Evolutionary conservation across 1,284 basidiomycete genomes (phyloP).

Genomic region (Veloporphyrellus conicus): DNA sequence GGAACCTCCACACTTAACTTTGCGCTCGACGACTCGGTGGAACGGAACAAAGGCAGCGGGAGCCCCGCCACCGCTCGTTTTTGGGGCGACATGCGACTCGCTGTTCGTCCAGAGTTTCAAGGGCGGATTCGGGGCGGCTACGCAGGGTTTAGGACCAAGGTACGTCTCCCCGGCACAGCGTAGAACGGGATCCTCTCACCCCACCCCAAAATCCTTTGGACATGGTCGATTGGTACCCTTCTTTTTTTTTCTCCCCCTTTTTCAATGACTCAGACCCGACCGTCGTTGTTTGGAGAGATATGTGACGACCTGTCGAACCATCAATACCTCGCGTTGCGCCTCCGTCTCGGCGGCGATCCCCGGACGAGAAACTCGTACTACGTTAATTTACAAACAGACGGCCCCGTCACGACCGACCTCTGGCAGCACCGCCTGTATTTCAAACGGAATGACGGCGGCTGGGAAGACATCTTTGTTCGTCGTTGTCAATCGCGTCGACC

Average conservation of each 20-base stretch:
- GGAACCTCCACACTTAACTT: constrained; percentile 75
- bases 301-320: constrained; percentile 78
- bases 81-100: constrained; percentile 70
- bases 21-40: constrained; percentile 51
- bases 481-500: neutral
- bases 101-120: constrained; percentile 57
- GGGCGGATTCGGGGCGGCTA: constrained; percentile 70
- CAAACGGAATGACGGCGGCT: constrained; percentile 61
- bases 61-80: constrained; percentile 57
- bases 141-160: constrained; percentile 81
- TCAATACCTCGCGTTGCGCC: constrained; percentile 71
- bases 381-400: constrained; percentile 85
- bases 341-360: constrained; percentile 68
- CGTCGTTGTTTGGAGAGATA: constrained; percentile 79
- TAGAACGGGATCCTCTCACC: too few relatives aligned
- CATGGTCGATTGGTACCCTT: too few relatives aligned
- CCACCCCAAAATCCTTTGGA: too few relatives aligned
- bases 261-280: too few relatives aligned
- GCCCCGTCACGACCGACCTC: constrained; percentile 72
- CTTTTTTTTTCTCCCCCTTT: neutral
- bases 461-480: constrained; percentile 83
- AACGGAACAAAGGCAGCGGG: constrained; percentile 39
- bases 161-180: too few relatives aligned
- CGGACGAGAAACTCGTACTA: constrained; percentile 75
- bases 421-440: constrained; percentile 89